Conservation (phyloP, 1,284 basidiomycete species). For the Cutaneotrichosporon sp. region DNA sequence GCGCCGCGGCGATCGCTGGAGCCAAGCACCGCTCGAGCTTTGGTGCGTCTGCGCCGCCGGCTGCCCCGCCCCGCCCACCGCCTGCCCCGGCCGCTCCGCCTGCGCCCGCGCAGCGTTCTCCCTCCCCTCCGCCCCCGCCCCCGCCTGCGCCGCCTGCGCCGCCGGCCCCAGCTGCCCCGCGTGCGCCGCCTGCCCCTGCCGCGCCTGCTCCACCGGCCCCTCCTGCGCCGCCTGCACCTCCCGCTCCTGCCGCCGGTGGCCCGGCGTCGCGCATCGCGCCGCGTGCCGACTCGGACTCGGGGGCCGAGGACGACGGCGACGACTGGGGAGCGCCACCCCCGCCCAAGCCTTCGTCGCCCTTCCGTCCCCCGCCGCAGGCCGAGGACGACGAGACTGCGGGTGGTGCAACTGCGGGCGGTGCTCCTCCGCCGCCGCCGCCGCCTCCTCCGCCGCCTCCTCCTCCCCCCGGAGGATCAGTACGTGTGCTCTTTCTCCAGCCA, state of each 20-base stretch:
- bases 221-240: conserved; percentile 38
- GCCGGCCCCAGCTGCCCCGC: conserved; percentile 17
- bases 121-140: conserved; percentile 16
- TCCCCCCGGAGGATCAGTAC: conserved; percentile 48
- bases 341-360: conserved; percentile 24
- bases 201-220: conserved; percentile 35
- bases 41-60: conserved; percentile 5
- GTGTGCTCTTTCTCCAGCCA: conserved; percentile 1
- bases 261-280: conserved; percentile 15
- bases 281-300: conserved; percentile 29
- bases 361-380: conserved; percentile 12
- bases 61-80: conserved; percentile 10
- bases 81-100: conserved; percentile 10
- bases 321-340: conserved; percentile 38
- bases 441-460: conserved; percentile 38
- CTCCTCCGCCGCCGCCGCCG: conserved; percentile 19
- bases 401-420: conserved; percentile 21
- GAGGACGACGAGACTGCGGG: conserved; percentile 23
- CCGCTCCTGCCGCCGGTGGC: conserved; percentile 16
- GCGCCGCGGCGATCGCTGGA: conserved; percentile 54
- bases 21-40: conserved; percentile 19
- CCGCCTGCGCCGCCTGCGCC: conserved; percentile 15
- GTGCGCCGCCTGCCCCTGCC: conserved; percentile 7
- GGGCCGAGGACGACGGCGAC: conserved; percentile 35
- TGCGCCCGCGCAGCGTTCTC: conserved; percentile 35